Percentiles rank a stretch among this genome's conserved stretches.
phyloP scores from a whole-genome alignment of 2,329 filamentous ascomycete genomes.

The Claviceps quebecensis region DNA sequence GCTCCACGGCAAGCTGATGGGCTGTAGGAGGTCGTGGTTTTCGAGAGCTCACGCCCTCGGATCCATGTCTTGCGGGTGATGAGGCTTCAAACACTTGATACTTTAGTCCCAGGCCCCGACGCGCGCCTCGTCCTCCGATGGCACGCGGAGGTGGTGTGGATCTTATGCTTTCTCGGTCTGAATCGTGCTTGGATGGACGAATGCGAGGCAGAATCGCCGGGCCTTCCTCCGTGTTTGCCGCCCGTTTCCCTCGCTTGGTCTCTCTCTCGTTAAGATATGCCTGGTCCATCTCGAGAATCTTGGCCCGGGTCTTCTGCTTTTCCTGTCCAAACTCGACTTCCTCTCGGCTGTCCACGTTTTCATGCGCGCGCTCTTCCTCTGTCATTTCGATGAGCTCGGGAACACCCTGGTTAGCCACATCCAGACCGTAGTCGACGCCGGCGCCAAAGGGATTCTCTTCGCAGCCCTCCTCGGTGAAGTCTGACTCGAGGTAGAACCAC shows the following conservation, averaged over 20 bases:
- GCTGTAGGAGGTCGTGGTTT: conserved; percentile 66
- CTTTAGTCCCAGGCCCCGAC: conserved; percentile 30
- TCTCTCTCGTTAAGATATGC: conserved; percentile 50
- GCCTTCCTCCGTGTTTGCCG: conserved; percentile 33
- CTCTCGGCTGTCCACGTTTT: conserved; percentile 62
- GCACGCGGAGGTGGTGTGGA: conserved; percentile 28
- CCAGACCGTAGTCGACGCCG: conserved; percentile 50
- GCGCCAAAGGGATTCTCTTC: conserved; percentile 80
- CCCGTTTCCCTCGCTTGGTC: conserved; percentile 37
- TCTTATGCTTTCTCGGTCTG: conserved; percentile 30
- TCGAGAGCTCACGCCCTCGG: conserved; percentile 41
- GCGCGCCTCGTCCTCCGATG: conserved; percentile 12
- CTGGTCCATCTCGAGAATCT: conserved; percentile 64
- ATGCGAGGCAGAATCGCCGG: conserved; percentile 49
- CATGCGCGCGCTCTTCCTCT: conserved; percentile 47
- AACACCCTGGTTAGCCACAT: conserved; percentile 54
- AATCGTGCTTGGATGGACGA: conserved; percentile 46
- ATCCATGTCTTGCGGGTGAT: conserved; percentile 40
- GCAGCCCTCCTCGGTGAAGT: conserved; percentile 79
- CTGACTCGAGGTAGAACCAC: conserved; percentile 97
- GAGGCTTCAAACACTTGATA: conserved; percentile 47
- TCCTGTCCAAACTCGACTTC: conserved; percentile 57
- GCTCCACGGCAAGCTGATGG: conserved; percentile 69
- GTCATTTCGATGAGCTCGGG: conserved; percentile 53
- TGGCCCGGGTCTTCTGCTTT: conserved; percentile 61